Evolutionary conservation across 2,329 filamentous ascomycete genomes (phyloP).

Genomic region (Calonectria naviculata): DNA sequence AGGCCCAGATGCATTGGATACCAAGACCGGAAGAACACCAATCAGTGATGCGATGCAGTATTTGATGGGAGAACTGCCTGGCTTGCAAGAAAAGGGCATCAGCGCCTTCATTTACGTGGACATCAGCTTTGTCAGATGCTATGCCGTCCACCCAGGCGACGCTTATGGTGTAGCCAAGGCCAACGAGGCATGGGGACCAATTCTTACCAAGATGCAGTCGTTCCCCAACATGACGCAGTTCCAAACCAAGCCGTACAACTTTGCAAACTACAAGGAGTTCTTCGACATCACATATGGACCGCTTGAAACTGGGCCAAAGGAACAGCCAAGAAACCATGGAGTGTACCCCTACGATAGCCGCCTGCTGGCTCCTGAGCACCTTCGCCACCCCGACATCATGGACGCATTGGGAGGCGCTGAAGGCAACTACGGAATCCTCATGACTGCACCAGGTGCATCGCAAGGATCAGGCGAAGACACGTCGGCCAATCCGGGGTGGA

Average conservation of each 20-base stretch:
- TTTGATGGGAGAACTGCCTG: neutral
- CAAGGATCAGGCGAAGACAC: neutral
- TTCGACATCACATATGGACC: neutral
- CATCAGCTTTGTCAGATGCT: neutral
- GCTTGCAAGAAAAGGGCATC: neutral
- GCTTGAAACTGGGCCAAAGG: neutral
- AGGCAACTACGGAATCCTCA: neutral
- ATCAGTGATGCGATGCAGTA: neutral
- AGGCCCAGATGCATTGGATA: neutral
- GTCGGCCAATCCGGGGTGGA: neutral
- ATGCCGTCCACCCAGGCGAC: neutral
- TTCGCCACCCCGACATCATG: neutral
- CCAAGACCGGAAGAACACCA: neutral
- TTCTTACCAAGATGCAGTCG: neutral
- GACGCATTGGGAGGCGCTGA: neutral
- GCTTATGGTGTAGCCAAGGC: neutral
- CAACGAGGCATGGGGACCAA: neutral
- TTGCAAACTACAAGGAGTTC: neutral
- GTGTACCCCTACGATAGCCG: neutral
- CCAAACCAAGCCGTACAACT: neutral
- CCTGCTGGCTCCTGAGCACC: neutral
- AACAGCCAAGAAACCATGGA: neutral
- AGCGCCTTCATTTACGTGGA: neutral
- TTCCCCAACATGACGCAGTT: neutral
- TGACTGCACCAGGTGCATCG: neutral